Conservation (phyloP, 1,139 yeast genomes). For the Saccharomycopsis hybrid region DNA sequence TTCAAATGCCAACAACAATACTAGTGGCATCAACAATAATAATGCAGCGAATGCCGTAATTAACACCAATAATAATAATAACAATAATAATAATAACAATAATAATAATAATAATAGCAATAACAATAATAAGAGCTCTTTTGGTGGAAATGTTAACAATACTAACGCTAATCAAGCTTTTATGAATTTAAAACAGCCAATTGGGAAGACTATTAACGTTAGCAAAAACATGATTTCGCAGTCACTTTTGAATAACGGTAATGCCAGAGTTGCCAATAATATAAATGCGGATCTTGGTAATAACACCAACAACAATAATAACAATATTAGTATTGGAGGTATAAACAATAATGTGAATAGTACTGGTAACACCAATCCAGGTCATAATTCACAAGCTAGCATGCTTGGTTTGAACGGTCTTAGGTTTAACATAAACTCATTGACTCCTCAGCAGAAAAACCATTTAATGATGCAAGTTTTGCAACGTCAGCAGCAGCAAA, state of each 20-base stretch:
- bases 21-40: too few species aligned
- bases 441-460: conserved; percentile 19
- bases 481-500: conserved; percentile 16
- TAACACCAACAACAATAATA: background rate
- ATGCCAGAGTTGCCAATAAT: background rate
- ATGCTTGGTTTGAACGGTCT: background rate
- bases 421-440: conserved; percentile 8
- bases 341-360: background rate
- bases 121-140: background rate
- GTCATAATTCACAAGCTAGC: background rate
- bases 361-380: conserved; percentile 12
- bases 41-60: background rate
- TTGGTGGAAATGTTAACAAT: background rate
- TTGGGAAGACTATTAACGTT: conserved; percentile 15
- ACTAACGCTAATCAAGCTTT: background rate
- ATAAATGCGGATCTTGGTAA: background rate
- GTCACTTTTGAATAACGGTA: conserved; percentile 8
- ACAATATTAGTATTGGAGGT: background rate
- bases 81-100: conserved; percentile 19
- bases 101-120: conserved; percentile 17
- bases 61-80: background rate
- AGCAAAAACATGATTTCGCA: conserved; percentile 17
- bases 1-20: background rate
- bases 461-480: conserved; percentile 17
- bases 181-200: conserved; percentile 10